These are phyloP conservation scores for Cucurbita argyrosperma DNA, from an alignment of 306 rosid species.

Conservation along the genomic window DNA sequence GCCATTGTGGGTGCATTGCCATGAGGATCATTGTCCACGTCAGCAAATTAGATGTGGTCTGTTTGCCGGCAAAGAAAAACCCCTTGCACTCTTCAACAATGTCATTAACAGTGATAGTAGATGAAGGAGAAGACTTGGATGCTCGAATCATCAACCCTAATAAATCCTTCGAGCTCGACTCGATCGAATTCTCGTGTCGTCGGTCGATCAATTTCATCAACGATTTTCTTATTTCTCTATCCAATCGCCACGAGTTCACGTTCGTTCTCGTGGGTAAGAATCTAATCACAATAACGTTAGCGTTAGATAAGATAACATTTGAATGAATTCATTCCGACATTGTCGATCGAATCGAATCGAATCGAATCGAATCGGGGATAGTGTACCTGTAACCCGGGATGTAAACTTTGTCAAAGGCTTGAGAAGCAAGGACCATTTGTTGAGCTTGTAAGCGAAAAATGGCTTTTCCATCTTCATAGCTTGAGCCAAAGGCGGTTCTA, in stretches of 20 bases:
- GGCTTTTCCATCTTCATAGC: constrained; percentile 91
- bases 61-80: constrained; percentile 98
- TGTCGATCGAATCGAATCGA: not conserved
- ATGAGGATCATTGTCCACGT: constrained; percentile 94
- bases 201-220: constrained; percentile 40
- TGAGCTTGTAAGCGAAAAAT: constrained; percentile 61
- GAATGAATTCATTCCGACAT: not conserved
- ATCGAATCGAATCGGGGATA: not conserved
- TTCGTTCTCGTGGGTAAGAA: constrained; percentile 70
- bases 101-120: constrained; percentile 52
- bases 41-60: constrained; percentile 93
- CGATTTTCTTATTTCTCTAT: constrained; percentile 43
- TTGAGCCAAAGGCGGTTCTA: constrained; percentile 69
- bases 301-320: not conserved
- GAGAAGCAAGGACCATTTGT: constrained; percentile 73
- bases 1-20: constrained; percentile 99
- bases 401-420: constrained; percentile 84
- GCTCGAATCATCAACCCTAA: constrained; percentile 81
- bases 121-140: constrained; percentile 11
- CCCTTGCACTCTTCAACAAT: constrained; percentile 95
- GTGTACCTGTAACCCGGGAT: constrained; percentile 78
- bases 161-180: constrained; percentile 46
- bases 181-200: constrained; percentile 23
- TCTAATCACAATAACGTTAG: constrained; percentile 15
- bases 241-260: constrained; percentile 63